A percentile compares a stretch with the other conserved stretches of the same genome.
Conservation (phyloP, 106 monocot species). For the Dioscorea alata region DNA sequence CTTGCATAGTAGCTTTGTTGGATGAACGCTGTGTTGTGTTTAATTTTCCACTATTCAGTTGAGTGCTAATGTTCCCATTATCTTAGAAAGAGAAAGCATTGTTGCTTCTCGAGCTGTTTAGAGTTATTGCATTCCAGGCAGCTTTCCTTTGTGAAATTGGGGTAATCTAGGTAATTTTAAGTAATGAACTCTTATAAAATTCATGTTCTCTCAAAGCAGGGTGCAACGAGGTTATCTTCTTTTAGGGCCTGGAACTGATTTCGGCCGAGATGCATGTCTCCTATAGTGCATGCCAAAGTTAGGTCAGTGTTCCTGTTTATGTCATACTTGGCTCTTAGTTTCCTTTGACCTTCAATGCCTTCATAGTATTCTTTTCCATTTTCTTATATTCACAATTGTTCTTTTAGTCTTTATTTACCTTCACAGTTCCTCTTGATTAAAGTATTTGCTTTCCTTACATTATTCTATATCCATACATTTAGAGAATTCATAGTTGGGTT, state of each 20-base stretch:
- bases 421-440: neutral
- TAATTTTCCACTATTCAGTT: conserved; percentile 7
- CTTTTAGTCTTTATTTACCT: neutral
- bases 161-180: conserved; percentile 25
- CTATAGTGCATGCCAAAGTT: conserved; percentile 43
- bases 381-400: conserved; percentile 1
- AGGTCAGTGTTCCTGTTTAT: conserved; percentile 65
- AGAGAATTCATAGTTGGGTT: no score
- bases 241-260: conserved; percentile 44
- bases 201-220: conserved; percentile 66
- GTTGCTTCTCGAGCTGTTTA: conserved; percentile 20
- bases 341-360: conserved; percentile 12
- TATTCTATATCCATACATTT: neutral
- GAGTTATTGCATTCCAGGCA: conserved; percentile 22
- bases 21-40: neutral
- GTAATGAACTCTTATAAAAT: conserved; percentile 41
- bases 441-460: neutral
- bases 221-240: conserved; percentile 41
- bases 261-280: conserved; percentile 55
- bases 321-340: conserved; percentile 18
- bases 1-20: neutral
- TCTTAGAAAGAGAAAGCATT: conserved; percentile 3
- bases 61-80: neutral
- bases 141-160: conserved; percentile 47
- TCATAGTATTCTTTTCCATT: conserved; percentile 3